phyloP scores from a whole-genome alignment of 2,329 filamentous ascomycete species.

The Colletotrichum orchidophilum region DNA sequence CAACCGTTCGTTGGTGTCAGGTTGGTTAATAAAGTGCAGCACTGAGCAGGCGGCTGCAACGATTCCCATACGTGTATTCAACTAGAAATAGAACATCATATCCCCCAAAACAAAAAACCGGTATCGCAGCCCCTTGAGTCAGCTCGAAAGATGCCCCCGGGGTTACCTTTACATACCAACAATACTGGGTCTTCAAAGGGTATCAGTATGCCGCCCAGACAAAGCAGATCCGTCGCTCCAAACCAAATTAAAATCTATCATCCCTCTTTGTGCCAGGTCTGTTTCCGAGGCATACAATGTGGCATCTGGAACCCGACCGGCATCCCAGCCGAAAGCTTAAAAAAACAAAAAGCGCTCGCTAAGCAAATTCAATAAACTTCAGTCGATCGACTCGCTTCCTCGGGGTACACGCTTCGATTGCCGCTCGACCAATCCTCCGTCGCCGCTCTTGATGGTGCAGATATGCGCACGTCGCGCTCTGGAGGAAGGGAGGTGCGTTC shows the following conservation, averaged over 20 bases:
- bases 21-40: background rate
- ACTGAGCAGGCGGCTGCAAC: background rate
- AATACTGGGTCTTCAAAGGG: conserved; percentile 2
- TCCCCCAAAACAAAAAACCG: background rate
- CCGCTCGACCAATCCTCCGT: background rate
- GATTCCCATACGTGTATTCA: background rate
- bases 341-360: background rate
- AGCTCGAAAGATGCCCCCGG: background rate
- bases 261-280: background rate
- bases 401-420: background rate
- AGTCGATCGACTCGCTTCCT: background rate
- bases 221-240: background rate
- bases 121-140: background rate
- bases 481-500: background rate
- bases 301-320: background rate
- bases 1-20: background rate
- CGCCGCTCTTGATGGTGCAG: background rate
- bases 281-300: background rate
- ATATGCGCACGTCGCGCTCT: background rate
- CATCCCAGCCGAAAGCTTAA: background rate
- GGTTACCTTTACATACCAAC: background rate
- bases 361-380: background rate
- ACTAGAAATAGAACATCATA: background rate
- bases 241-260: background rate
- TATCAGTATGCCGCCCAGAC: conserved; percentile 19